These are phyloP conservation scores for Penicillium sp. DNA, from an alignment of 2,329 filamentous ascomycete species.

Conservation along the genomic window DNA sequence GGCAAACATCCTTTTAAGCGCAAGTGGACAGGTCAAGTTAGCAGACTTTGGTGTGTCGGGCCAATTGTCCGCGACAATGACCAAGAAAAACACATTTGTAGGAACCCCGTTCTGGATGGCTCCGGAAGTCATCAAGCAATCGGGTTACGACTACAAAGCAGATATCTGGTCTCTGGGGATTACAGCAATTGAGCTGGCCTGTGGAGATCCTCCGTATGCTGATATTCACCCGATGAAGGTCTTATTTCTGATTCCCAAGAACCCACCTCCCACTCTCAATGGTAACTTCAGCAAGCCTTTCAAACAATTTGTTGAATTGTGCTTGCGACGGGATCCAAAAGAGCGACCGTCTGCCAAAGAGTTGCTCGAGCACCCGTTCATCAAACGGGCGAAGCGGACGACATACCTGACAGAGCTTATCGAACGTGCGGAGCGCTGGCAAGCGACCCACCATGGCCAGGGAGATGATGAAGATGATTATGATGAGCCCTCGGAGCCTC, in stretches of 20 bases:
- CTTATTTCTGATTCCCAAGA: conserved; percentile 93
- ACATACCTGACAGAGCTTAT: conserved; percentile 97
- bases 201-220: conserved; percentile 89
- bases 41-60: conserved; percentile 97
- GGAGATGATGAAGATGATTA: conserved; percentile 61
- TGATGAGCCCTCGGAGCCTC: conserved; percentile 50
- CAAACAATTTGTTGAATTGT: conserved; percentile 81
- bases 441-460: conserved; percentile 69
- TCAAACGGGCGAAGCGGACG: conserved; percentile 88
- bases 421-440: conserved; percentile 85
- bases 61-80: conserved; percentile 96
- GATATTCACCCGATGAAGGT: conserved; percentile 99
- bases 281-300: conserved; percentile 80
- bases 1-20: conserved; percentile 85
- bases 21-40: conserved; percentile 93
- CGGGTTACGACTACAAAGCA: conserved; percentile 95
- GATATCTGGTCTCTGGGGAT: conserved; percentile 98
- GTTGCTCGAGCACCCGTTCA: conserved; percentile 83
- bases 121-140: conserved; percentile 97
- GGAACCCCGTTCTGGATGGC: conserved; percentile 99
- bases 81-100: conserved; percentile 98
- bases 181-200: conserved; percentile 86
- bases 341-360: conserved; percentile 86
- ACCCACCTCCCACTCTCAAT: conserved; percentile 77
- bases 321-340: conserved; percentile 82